Evolutionary conservation across 768 basidiomycete species (phyloP).

Genomic region (Calocybe indica): DNA sequence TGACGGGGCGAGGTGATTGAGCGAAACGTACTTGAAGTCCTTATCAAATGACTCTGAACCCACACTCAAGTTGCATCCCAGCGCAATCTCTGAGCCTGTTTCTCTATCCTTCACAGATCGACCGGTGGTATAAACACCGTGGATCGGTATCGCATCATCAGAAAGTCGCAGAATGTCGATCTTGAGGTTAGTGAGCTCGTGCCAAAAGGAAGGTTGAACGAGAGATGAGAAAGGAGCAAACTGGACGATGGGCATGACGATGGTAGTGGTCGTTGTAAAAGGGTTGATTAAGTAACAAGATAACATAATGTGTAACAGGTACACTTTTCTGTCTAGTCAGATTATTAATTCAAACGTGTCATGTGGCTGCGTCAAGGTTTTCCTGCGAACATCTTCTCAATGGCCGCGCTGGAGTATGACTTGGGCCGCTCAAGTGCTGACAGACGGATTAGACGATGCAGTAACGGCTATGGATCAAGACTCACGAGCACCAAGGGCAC

Average conservation of each 20-base stretch:
- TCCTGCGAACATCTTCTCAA: conserved; percentile 71
- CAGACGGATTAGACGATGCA: conserved; percentile 1
- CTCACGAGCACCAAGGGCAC: conserved; percentile 86
- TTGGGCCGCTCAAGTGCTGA: conserved; percentile 86
- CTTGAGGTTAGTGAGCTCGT: conserved; percentile 82
- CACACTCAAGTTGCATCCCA: conserved; percentile 63
- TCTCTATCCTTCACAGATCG: conserved; percentile 70
- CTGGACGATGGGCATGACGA: conserved; percentile 61
- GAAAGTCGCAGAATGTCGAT: conserved; percentile 85
- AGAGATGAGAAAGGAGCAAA: conserved; percentile 86
- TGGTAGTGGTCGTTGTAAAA: conserved; percentile 5
- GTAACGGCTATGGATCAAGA: conserved; percentile 10
- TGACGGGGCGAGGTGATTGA: neutral
- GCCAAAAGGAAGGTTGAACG: conserved; percentile 92
- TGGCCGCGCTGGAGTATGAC: conserved; percentile 79
- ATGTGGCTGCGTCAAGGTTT: conserved; percentile 24
- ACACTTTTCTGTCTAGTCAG: neutral
- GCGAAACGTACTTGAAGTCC: conserved; percentile 32
- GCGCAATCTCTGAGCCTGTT: conserved; percentile 65
- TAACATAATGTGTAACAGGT: neutral
- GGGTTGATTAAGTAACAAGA: neutral
- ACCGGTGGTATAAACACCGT: conserved; percentile 67
- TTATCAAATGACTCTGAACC: conserved; percentile 60
- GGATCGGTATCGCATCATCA: conserved; percentile 59
- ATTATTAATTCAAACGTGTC: conserved; percentile 3